Percentiles rank a stretch among this genome's conserved stretches.
These are phyloP conservation scores for Anthostomella pinea DNA, from an alignment of 2,329 filamentous ascomycete species.

Conservation along the genomic window DNA sequence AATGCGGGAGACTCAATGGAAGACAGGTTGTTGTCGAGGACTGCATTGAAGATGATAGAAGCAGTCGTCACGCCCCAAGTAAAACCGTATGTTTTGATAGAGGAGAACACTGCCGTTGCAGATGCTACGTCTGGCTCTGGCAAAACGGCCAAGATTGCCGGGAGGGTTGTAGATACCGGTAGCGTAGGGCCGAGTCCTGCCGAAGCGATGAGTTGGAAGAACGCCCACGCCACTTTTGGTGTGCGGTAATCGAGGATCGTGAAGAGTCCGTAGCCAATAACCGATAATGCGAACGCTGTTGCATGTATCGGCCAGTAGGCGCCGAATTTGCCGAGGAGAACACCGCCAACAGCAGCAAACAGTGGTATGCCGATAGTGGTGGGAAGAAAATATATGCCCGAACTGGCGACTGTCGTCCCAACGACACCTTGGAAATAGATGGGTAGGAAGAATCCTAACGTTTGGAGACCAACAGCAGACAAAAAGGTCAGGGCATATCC, in stretches of 20 bases:
- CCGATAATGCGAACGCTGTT: slow-evolving; percentile 26
- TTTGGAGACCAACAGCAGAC: slow-evolving; percentile 32
- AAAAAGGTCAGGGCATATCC: slow-evolving; percentile 35
- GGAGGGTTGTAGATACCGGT: not conserved
- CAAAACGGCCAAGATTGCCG: slow-evolving; percentile 1
- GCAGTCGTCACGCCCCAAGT: slow-evolving; percentile 2
- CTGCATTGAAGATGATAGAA: slow-evolving; percentile 2
- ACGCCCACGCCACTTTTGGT: slow-evolving; percentile 25
- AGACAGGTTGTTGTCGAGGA: not conserved
- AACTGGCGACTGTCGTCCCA: slow-evolving; percentile 18
- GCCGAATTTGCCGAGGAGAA: slow-evolving; percentile 32
- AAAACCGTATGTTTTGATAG: slow-evolving; percentile 2
- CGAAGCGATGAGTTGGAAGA: slow-evolving; percentile 29
- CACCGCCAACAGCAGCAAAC: slow-evolving; percentile 28
- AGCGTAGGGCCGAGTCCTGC: slow-evolving; percentile 28
- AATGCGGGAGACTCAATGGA: not conserved
- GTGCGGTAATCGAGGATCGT: slow-evolving; percentile 25
- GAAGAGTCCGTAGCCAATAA: slow-evolving; percentile 28
- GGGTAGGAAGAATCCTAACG: slow-evolving; percentile 36
- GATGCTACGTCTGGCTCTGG: slow-evolving; percentile 3
- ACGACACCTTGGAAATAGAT: slow-evolving; percentile 42
- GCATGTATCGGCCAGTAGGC: slow-evolving; percentile 31
- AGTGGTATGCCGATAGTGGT: slow-evolving; percentile 24
- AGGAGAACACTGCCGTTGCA: not conserved
- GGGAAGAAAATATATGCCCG: slow-evolving; percentile 31